Conservation (phyloP, 2,329 filamentous ascomycete genomes). For the Ambrosiella beaveri region DNA sequence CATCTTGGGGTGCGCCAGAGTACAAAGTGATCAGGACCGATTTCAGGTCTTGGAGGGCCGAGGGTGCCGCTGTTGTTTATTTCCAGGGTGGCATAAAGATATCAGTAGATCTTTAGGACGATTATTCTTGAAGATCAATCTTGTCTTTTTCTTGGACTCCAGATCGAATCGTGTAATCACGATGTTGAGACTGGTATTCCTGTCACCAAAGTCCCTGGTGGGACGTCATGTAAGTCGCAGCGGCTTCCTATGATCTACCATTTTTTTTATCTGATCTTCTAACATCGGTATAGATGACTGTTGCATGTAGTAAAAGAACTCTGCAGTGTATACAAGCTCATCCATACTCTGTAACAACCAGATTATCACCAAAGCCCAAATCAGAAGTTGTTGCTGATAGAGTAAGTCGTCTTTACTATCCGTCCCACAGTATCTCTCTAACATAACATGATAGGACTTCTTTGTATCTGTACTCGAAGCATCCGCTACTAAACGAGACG, state of each 20-base stretch:
- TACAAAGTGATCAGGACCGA: not conserved
- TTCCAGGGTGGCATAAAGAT: not conserved
- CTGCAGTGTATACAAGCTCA: not conserved
- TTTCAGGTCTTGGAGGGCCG: not conserved
- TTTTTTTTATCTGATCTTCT: not conserved
- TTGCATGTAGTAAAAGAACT: not conserved
- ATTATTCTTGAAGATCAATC: not conserved
- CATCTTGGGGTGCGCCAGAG: not conserved
- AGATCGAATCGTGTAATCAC: not conserved
- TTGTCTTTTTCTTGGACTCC: not conserved
- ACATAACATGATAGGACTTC: conserved; percentile 44
- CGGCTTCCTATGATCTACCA: not conserved
- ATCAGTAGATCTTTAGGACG: too few relatives aligned
- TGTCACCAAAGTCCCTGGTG: not conserved
- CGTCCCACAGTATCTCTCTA: not conserved
- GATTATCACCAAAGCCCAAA: conserved; percentile 7
- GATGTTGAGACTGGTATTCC: not conserved
- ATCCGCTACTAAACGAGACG: conserved; percentile 81
- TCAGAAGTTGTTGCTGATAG: conserved; percentile 12
- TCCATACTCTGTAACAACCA: conserved; percentile 12
- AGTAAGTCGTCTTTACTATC: not conserved
- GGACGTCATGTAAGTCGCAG: not conserved
- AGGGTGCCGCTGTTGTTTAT: not conserved
- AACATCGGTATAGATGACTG: not conserved
- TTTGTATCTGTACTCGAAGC: conserved; percentile 75